phyloP scores from a whole-genome alignment of 2,329 filamentous ascomycete species.

The Pseudogymnoascus sp. region DNA sequence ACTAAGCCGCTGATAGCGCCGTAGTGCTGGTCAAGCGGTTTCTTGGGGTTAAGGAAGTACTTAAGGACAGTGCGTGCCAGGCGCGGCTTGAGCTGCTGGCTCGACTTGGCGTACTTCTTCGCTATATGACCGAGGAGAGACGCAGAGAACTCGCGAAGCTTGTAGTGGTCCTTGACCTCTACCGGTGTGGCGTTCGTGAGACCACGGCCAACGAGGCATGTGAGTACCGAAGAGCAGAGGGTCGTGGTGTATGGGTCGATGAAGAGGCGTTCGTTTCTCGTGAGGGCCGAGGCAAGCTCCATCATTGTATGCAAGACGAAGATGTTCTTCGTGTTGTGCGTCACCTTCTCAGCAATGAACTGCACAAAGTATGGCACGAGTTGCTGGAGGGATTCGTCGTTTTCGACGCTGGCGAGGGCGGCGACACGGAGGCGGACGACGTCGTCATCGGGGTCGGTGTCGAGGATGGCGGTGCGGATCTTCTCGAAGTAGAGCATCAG shows the following conservation, averaged over 20 bases:
- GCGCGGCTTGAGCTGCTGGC: slow-evolving; percentile 74
- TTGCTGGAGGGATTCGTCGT: slow-evolving; percentile 90
- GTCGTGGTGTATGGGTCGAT: slow-evolving; percentile 52
- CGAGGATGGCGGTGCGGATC: slow-evolving; percentile 78
- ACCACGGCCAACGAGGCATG: slow-evolving; percentile 79
- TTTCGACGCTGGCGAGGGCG: slow-evolving; percentile 73
- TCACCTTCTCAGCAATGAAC: slow-evolving; percentile 92
- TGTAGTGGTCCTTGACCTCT: slow-evolving; percentile 57
- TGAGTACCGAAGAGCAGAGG: slow-evolving; percentile 80
- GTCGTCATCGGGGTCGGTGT: slow-evolving; percentile 77
- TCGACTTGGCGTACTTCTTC: slow-evolving; percentile 70
- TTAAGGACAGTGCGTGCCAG: slow-evolving; percentile 91
- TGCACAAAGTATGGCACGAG: slow-evolving; percentile 94
- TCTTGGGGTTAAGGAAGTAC: slow-evolving; percentile 78
- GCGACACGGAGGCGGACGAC: slow-evolving; percentile 66
- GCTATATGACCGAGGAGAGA: slow-evolving; percentile 73
- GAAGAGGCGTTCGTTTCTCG: slow-evolving; percentile 75
- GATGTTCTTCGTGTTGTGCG: slow-evolving; percentile 81
- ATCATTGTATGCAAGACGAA: slow-evolving; percentile 89
- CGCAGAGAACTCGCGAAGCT: slow-evolving; percentile 75
- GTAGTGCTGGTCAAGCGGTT: slow-evolving; percentile 77
- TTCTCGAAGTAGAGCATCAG: slow-evolving; percentile 96
- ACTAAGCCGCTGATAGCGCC: slow-evolving; percentile 76
- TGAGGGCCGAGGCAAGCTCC: slow-evolving; percentile 75
- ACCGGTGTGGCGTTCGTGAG: slow-evolving; percentile 42